Base-by-base conservation (phyloP, 176 grass and related monocot species). In the Bonia amplexicaulis region DNA sequence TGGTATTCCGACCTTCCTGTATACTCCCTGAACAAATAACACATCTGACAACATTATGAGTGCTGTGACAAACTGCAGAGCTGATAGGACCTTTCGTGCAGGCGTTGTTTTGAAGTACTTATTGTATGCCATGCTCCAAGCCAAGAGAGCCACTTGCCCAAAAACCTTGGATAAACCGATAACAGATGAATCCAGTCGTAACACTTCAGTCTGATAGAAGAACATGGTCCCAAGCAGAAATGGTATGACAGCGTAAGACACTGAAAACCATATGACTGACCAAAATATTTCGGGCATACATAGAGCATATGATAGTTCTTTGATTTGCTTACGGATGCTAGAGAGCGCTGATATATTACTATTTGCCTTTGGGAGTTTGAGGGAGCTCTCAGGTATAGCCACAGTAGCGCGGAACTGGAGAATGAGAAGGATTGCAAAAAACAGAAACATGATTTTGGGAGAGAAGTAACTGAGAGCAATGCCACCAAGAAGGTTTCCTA, bases 91-190 rank as follows among this genome's bases (percentile, higher is more conserved):
- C 84, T 94, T 96, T 22, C 88, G 78, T 62, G 97, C 86, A 12
- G 93, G 68, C 17, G 65, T 87, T 84, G 76, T 85, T 86, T 92
- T 94, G 39, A 99, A 92, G 74, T 89, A 89, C 64, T 96, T 96
- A 35, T 92, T 86, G 66, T 99, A 99, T 15, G 90, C 87, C 79
- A 94, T 84, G 82, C 91, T 99, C 97, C 97, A 99, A 58, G 85
- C 85, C 79, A 99, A 77, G 11, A 96, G 87, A 71, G 91, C 27
- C 9, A 84, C 71, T 82, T 99, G 93, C 2, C 97, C 97, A 57
- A 96, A 90, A 41, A 96, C 97, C 88, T 92, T 99, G 23, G 97
- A 96, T 69, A 99, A 69, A 66, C 97, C 97, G 4, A 99, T 91
- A 60, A 96, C 57, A 2, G 93, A 99, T 10, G 97, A 92, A n/a